Evolutionary conservation across 2,329 filamentous ascomycete species (phyloP).

Genomic region (Aspergillus niger): DNA sequence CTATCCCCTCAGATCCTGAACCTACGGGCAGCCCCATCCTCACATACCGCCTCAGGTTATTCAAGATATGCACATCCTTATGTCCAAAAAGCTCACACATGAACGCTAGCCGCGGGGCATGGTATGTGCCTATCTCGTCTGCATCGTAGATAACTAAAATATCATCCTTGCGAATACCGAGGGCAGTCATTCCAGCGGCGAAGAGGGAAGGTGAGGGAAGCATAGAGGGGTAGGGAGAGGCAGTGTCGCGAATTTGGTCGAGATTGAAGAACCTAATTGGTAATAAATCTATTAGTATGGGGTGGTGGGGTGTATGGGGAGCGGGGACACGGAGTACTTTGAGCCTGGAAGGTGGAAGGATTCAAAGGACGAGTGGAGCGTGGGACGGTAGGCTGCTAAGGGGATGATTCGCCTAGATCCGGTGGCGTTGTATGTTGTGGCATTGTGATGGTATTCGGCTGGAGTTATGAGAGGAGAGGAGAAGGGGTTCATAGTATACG

Average conservation of each 20-base stretch:
- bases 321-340: conserved; percentile 17
- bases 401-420: conserved; percentile 24
- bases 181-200: conserved; percentile 18
- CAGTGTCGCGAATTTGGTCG: conserved; percentile 25
- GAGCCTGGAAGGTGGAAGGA: conserved; percentile 27
- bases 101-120: conserved; percentile 33
- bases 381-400: conserved; percentile 25
- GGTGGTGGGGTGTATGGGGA: not conserved
- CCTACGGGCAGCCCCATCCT: conserved; percentile 21
- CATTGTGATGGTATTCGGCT: conserved; percentile 12
- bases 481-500: conserved; percentile 7
- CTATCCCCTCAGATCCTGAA: not conserved
- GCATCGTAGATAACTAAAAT: conserved; percentile 35
- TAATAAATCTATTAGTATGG: not conserved
- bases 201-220: conserved; percentile 29
- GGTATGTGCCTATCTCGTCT: conserved; percentile 31
- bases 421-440: not conserved
- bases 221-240: conserved; percentile 32
- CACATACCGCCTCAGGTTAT: conserved; percentile 32
- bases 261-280: conserved; percentile 33
- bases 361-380: conserved; percentile 16
- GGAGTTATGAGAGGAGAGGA: conserved; percentile 17
- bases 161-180: conserved; percentile 26
- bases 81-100: conserved; percentile 32
- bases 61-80: conserved; percentile 30